phyloP scores from a whole-genome alignment of 169 alveolate species.

The Ichthyophthirius multifiliis region DNA sequence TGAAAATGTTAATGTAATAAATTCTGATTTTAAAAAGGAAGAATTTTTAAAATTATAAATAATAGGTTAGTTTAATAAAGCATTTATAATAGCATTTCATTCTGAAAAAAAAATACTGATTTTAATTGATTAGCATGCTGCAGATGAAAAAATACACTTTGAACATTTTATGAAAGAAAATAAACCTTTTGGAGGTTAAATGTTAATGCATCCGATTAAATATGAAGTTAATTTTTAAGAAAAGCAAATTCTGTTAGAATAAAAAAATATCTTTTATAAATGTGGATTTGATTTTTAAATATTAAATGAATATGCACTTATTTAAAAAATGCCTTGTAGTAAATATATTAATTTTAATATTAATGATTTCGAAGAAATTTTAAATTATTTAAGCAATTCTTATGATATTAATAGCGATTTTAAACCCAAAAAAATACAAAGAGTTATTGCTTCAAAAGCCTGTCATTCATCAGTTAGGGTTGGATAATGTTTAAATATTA shows the following conservation, averaged over 20 bases:
- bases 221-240: too few relatives aligned
- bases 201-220: slow-evolving; percentile 90
- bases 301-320: too few relatives aligned
- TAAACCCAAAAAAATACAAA: slow-evolving; percentile 84
- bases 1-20: background rate
- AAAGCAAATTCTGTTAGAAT: too few relatives aligned
- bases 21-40: slow-evolving; percentile 65
- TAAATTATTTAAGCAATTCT: slow-evolving; percentile 17
- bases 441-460: slow-evolving; percentile 92
- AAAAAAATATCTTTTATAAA: slow-evolving; percentile 75
- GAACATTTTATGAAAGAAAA: slow-evolving; percentile 88
- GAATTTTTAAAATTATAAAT: slow-evolving; percentile 82
- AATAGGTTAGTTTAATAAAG: slow-evolving; percentile 94
- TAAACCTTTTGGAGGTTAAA: slow-evolving; percentile 85
- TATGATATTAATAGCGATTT: slow-evolving; percentile 37
- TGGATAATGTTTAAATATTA: slow-evolving; percentile 89
- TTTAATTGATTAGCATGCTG: slow-evolving; percentile 98
- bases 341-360: slow-evolving; percentile 37
- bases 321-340: too few relatives aligned
- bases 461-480: slow-evolving; percentile 96
- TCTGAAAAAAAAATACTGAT: slow-evolving; percentile 73
- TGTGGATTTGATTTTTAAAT: slow-evolving; percentile 85
- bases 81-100: slow-evolving; percentile 92
- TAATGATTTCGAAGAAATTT: slow-evolving; percentile 45
- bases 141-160: slow-evolving; percentile 95